Conservation (phyloP, 768 basidiomycete genomes). For the Xerocomellus chrysenteron region DNA sequence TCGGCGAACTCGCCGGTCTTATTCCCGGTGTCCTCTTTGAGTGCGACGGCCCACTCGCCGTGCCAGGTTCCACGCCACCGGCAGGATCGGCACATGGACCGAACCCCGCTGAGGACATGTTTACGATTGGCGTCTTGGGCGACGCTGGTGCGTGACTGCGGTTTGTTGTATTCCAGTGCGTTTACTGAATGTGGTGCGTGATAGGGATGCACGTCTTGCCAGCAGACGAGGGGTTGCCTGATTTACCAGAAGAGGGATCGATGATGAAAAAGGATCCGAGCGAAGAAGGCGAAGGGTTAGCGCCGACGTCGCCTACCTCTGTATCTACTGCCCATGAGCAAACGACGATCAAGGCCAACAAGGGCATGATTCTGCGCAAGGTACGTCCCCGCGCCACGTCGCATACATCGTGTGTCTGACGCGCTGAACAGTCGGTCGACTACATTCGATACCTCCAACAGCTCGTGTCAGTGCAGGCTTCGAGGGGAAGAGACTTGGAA, state of each 20-base stretch:
- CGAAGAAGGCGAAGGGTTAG: constrained; percentile 28
- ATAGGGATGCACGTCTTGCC: constrained; percentile 28
- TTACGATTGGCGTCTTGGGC: constrained; percentile 16
- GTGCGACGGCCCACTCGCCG: constrained; percentile 35
- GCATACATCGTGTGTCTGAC: constrained; percentile 7
- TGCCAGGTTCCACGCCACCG: constrained; percentile 14
- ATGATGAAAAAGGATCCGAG: constrained; percentile 30
- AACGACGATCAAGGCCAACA: constrained; percentile 80
- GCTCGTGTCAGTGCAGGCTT: constrained; percentile 76
- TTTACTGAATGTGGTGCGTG: neutral
- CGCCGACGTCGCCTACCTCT: constrained; percentile 22
- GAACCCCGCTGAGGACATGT: constrained; percentile 20
- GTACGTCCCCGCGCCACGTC: constrained; percentile 28
- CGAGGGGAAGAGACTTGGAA: constrained; percentile 77
- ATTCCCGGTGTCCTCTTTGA: constrained; percentile 87
- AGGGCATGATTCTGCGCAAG: constrained; percentile 90
- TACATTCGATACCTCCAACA: constrained; percentile 79
- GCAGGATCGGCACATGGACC: constrained; percentile 11
- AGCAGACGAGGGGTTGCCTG: constrained; percentile 26
- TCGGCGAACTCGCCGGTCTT: constrained; percentile 82
- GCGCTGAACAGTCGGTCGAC: constrained; percentile 41
- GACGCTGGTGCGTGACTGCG: constrained; percentile 20
- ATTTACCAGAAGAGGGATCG: constrained; percentile 29
- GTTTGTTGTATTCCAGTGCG: neutral
- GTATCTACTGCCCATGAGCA: constrained; percentile 30